phyloP scores from a whole-genome alignment of 495 filamentous ascomycete genomes.

The Penicillium mononematosum region DNA sequence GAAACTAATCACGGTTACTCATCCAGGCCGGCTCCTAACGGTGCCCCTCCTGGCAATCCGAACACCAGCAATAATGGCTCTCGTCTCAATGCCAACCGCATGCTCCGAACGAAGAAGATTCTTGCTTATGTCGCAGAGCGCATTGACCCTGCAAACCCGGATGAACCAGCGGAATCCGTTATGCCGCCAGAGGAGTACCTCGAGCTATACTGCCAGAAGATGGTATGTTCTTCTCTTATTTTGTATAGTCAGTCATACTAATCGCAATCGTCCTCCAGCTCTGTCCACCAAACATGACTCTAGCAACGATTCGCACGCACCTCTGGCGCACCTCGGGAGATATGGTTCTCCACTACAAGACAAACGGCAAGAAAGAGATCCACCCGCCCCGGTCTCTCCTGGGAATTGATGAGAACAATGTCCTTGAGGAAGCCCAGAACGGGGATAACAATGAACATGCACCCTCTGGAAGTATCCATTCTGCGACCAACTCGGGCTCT shows the following conservation, averaged over 20 bases:
- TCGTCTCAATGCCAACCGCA: constrained; percentile 91
- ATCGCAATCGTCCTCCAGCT: constrained; percentile 35
- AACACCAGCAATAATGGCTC: constrained; percentile 58
- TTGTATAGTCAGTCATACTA: not conserved
- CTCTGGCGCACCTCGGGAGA: constrained; percentile 92
- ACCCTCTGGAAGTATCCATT: constrained; percentile 38
- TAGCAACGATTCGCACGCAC: constrained; percentile 85
- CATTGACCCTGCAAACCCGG: constrained; percentile 63
- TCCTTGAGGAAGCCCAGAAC: constrained; percentile 13
- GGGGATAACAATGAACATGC: constrained; percentile 29
- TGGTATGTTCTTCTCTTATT: constrained; percentile 56
- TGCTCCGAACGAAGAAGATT: constrained; percentile 96
- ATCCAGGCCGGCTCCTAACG: constrained; percentile 26
- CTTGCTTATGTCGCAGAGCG: constrained; percentile 86
- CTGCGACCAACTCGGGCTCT: constrained; percentile 38
- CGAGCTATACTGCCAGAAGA: constrained; percentile 89
- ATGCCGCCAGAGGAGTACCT: constrained; percentile 88
- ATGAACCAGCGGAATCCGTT: constrained; percentile 54
- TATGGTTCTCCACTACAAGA: constrained; percentile 84
- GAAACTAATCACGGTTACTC: not conserved
- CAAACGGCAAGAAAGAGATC: constrained; percentile 71
- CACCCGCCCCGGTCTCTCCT: constrained; percentile 25
- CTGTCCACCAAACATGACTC: constrained; percentile 73
- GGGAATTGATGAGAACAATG: constrained; percentile 20
- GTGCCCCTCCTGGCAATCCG: constrained; percentile 15